Base-by-base conservation (phyloP, 176 grass and related monocot genomes). In the Saccharum spontaneum region DNA sequence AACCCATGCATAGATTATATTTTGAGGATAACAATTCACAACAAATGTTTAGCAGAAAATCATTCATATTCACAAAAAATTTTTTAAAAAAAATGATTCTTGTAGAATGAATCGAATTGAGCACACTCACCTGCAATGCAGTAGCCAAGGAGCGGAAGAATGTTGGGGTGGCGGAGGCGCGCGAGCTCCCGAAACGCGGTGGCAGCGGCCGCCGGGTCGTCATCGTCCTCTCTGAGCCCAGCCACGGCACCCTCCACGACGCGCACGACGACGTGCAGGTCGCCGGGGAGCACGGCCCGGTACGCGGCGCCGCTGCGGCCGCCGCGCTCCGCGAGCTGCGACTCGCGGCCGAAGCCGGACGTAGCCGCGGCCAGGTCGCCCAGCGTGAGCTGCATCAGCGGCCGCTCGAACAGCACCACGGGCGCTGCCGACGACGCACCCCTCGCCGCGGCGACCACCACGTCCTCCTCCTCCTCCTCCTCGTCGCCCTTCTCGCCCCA, bases 341-440 rank as follows among this genome's bases (percentile, higher is more conserved):
- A 99, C 67, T 99, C 97, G 34, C 81, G 81, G n/a, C 97, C 91
- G 71, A 99, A 96, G 1, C 93, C 90, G 3, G 97, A 96, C 23
- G 97, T 95, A 1, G 90, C 93, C 50, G 89, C 82, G 0, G 84
- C 90, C 44, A 99, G 86, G 71, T 96, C 93, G 10, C 88, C 90
- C 23, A 99, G 91, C 36, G 88, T 94, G 60, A 96, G 84, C 79
- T 86, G 76, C 90, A 99, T 88, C 33, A 99, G 66, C 30, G 97
- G 97, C 80, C 92, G 82, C 86, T 96, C 94, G 73, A 99, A 94
- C 79, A 99, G 77, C 65, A 99, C 93, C 83, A 99, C 97, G 79
- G 90, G 90, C 77, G 90, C 90, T 4, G 86, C 71, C 24, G 73
- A 82, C 1, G 64, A 46, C 44, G 44, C 15, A 1, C 83, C 88